Conservation (phyloP, 1,139 yeast species). For the Candida frijolesensis region DNA sequence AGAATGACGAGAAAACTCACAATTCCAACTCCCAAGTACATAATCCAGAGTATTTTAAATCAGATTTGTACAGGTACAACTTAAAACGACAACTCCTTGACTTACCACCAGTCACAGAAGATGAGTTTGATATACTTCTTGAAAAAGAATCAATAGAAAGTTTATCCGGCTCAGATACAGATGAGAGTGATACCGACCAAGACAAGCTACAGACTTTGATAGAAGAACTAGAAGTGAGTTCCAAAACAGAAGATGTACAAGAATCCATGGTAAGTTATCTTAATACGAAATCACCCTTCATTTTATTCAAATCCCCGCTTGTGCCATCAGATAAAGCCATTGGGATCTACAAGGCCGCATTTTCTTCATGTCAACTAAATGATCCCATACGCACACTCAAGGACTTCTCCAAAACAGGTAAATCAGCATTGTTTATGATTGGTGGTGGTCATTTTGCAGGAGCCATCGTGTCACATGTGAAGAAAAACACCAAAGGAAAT, state of each 20-base stretch:
- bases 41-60: slow-evolving; percentile 53
- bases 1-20: slow-evolving; percentile 6
- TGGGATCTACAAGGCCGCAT: slow-evolving; percentile 72
- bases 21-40: slow-evolving; percentile 11
- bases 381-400: slow-evolving; percentile 46
- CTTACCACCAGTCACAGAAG: slow-evolving; percentile 52
- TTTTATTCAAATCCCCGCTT: slow-evolving; percentile 52
- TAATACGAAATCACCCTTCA: slow-evolving; percentile 65
- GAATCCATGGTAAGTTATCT: slow-evolving; percentile 50
- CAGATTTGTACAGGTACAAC: slow-evolving; percentile 65
- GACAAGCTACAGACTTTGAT: slow-evolving; percentile 35
- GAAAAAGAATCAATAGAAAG: slow-evolving; percentile 57
- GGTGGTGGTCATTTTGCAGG: slow-evolving; percentile 99
- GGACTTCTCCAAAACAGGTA: slow-evolving; percentile 29
- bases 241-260: slow-evolving; percentile 21
- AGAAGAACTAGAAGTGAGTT: slow-evolving; percentile 29
- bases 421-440: slow-evolving; percentile 84
- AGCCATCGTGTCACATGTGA: slow-evolving; percentile 79
- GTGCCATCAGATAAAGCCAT: slow-evolving; percentile 53
- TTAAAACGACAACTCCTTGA: slow-evolving; percentile 54
- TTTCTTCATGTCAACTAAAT: slow-evolving; percentile 38
- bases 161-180: slow-evolving; percentile 54
- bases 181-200: slow-evolving; percentile 25
- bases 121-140: slow-evolving; percentile 58
- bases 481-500: slow-evolving; percentile 56